Conservation (phyloP, 2,329 filamentous ascomycete genomes). For the Taxawa tesnikishii region DNA sequence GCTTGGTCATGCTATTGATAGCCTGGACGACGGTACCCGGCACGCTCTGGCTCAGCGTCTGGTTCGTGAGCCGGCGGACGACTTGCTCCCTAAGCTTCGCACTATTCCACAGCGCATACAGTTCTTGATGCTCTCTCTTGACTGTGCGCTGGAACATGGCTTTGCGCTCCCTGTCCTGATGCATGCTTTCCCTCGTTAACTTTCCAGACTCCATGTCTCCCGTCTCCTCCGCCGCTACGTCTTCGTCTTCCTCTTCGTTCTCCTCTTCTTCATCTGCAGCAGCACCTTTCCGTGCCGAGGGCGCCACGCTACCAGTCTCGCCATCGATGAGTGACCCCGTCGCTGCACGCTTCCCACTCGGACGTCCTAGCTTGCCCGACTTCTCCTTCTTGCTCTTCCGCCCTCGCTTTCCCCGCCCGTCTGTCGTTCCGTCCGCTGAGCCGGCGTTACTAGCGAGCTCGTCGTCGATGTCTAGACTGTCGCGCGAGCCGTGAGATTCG, state of each 20-base stretch:
- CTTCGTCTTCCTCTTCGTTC: conserved; percentile 37
- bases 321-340: conserved; percentile 7
- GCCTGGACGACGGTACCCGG: conserved; percentile 60
- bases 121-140: conserved; percentile 51
- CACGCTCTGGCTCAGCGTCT: conserved; percentile 68
- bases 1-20: conserved; percentile 64
- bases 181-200: conserved; percentile 46
- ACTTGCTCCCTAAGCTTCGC: conserved; percentile 56
- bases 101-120: conserved; percentile 60
- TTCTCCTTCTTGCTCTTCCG: conserved; percentile 4
- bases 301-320: conserved; percentile 6
- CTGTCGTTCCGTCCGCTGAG: not conserved
- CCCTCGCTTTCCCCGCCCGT: conserved; percentile 32
- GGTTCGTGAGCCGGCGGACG: conserved; percentile 65
- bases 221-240: conserved; percentile 47
- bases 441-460: conserved; percentile 15
- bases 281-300: conserved; percentile 3
- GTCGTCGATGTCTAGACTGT: conserved; percentile 18
- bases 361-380: conserved; percentile 7
- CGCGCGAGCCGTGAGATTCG: conserved; percentile 8
- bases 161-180: conserved; percentile 55
- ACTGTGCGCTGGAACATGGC: conserved; percentile 38
- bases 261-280: conserved; percentile 30
- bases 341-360: conserved; percentile 4
- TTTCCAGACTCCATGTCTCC: conserved; percentile 39